phyloP scores from a whole-genome alignment of 2,329 filamentous ascomycete species.

The Colletotrichum spinosum region DNA sequence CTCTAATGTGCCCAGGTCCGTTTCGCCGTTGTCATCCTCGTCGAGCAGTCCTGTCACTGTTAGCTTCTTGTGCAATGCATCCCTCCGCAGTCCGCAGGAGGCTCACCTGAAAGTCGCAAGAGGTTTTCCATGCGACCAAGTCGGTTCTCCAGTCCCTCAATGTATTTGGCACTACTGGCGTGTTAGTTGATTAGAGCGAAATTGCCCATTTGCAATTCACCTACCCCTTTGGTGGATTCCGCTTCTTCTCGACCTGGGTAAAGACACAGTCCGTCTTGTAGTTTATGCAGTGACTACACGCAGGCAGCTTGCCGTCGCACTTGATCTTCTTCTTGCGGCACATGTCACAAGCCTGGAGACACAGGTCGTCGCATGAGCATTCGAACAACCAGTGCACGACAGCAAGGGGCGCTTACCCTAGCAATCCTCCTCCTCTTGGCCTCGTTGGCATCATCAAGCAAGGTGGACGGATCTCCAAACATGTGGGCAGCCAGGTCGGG shows the following conservation, averaged over 20 bases:
- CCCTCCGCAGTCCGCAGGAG: not conserved
- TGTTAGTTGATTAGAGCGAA: slow-evolving; percentile 12
- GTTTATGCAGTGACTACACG: slow-evolving; percentile 95
- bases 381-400: not conserved
- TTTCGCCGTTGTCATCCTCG: slow-evolving; percentile 86
- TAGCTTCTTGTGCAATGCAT: slow-evolving; percentile 36
- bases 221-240: slow-evolving; percentile 95
- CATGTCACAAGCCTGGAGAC: slow-evolving; percentile 86
- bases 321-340: slow-evolving; percentile 98
- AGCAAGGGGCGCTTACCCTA: slow-evolving; percentile 64
- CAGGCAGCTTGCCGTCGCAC: slow-evolving; percentile 94
- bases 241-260: slow-evolving; percentile 98
- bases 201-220: slow-evolving; percentile 40
- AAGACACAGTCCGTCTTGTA: slow-evolving; percentile 99
- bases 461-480: slow-evolving; percentile 66
- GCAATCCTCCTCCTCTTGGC: slow-evolving; percentile 91
- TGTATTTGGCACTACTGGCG: slow-evolving; percentile 85
- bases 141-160: slow-evolving; percentile 94
- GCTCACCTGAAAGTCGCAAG: slow-evolving; percentile 79
- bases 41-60: slow-evolving; percentile 73
- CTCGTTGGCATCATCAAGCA: slow-evolving; percentile 78
- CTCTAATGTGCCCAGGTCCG: slow-evolving; percentile 89
- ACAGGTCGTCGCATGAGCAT: slow-evolving; percentile 26
- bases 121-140: slow-evolving; percentile 96
- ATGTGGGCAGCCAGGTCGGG: slow-evolving; percentile 70